Evolutionary conservation across 1,284 basidiomycete species (phyloP), one percentile per base, ranked within the genome.

Genomic region (Boletellus deceptivus): DNA sequence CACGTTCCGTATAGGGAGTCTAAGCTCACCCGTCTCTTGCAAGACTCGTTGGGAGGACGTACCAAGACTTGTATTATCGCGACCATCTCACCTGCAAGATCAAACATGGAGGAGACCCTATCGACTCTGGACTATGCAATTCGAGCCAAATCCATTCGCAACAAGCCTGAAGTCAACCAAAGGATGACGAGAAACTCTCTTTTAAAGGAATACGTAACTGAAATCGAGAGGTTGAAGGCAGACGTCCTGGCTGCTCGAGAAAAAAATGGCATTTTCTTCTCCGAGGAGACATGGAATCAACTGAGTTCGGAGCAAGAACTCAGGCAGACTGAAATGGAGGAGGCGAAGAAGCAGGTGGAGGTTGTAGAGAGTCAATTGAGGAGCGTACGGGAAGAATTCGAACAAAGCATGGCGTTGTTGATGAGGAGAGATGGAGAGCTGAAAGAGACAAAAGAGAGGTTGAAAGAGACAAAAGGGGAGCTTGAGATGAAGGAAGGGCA

Each of bases 11-110:
- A 99, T 70, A 84, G 94, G 10, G 89, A 92, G 70, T 91, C 89
- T 16, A 99, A 99, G 67, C 86, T 99, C 50, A 99, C 97, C 4
- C 91, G 97, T 35, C 80, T 99, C 3, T 79, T 99, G 6, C 96
- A 99, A 86, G 97, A 99, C 70, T 99, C 97, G 16, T 80, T 99
- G 6, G 97, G 97, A n/a, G 97, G 97, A 0, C 82, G 87, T 22
- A 99, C 97, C 8, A 99, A 98, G 74, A 99, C 97, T 0, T 98
- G 93, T 65, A 96, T 99, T 66, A 91, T 99, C 56, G 97, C 97
- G 0, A 99, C 96, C 1, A 82, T 97, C 59, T 94, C 91, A 9
- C 94, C 95, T 2, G 91, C 92, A 4, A 83, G 89, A 18, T 89
- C 84, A 24, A 98, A 97, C 67, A 82, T 97, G 73, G 97, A 99